Base-by-base conservation (phyloP, 768 basidiomycete species). In the Mycena epipterygia region DNA sequence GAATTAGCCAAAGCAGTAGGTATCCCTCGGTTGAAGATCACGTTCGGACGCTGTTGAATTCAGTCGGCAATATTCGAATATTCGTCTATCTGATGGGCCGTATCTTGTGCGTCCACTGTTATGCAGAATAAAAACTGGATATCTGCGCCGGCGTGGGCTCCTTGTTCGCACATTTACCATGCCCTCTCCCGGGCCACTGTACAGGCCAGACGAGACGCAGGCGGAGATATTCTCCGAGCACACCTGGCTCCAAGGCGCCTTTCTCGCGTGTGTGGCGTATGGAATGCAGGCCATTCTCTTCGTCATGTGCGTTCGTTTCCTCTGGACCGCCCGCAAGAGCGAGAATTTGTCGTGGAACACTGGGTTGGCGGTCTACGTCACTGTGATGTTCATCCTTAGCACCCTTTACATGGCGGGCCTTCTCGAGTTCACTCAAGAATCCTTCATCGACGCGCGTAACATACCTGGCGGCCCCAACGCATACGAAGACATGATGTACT, bases 371-470 rank as follows among this genome's bases (percentile, higher is more conserved):
- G 29, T n/a, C 2, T 74, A 73, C 44, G 65, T 70, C 16, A 7
- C 42, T 3, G 21, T 64, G 19, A 39, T 73, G 29, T 76, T 75
- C 41, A 41, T 53, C 29, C 51, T 73, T 23, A 63, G 57, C 32
- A 76, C 76, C 1, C 37, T 77, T 21, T 77, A 70, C 57, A 65
- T 73, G 1, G 76, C 58, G 19, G 66, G 63, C 6, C 58, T 72
- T 14, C 27, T 70, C 1, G 42, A 71, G 21, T 75, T 80, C 46
- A 73, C 73, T 0, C 78, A 79, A 35, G 70, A 79, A 61, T 69
- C 74, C 0, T 81, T 81, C 59, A 76, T 82, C 48, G 76, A 82
- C 59, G 55, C 76, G 52, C 76, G 81, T 6, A 73, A 81, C 52
- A 81, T 75, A 37, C 77, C 77, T 0, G 79, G 80, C 3, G 81